A percentile compares a stretch with the other conserved stretches of the same genome.
These are phyloP conservation scores for Colletotrichum sidae DNA, from an alignment of 2,329 filamentous ascomycete species.

Conservation along the genomic window DNA sequence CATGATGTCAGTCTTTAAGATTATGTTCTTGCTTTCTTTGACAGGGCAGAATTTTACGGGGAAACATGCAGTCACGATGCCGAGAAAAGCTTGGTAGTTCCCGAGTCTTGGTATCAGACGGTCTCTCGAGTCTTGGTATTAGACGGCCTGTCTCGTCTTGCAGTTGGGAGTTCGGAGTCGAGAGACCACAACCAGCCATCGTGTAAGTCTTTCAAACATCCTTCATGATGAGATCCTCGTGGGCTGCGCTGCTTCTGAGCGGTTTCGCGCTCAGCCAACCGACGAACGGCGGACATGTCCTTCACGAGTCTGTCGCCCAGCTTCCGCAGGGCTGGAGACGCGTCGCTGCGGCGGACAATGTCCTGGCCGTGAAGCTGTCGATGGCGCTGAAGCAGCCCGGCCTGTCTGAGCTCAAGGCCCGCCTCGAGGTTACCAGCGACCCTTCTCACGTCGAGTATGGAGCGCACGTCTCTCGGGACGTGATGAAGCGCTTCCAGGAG, in stretches of 20 bases:
- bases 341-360: neutral
- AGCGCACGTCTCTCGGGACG: slow-evolving; percentile 48
- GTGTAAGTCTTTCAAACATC: neutral
- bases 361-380: slow-evolving; percentile 15
- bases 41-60: neutral
- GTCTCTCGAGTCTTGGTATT: neutral
- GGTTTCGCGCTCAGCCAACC: slow-evolving; percentile 1
- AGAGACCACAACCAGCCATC: neutral
- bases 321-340: neutral
- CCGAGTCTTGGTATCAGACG: slow-evolving; percentile 14
- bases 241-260: slow-evolving; percentile 2
- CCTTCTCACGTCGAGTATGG: slow-evolving; percentile 7
- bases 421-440: slow-evolving; percentile 40
- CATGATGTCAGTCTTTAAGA: slow-evolving; percentile 7
- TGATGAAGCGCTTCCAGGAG: slow-evolving; percentile 51
- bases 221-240: slow-evolving; percentile 9
- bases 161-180: neutral
- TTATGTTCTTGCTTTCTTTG: neutral
- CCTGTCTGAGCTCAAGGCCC: slow-evolving; percentile 25
- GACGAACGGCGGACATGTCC: neutral
- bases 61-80: neutral
- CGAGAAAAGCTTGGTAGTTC: slow-evolving; percentile 23
- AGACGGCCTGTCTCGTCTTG: neutral
- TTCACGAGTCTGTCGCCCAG: slow-evolving; percentile 17
- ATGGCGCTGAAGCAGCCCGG: slow-evolving; percentile 36